These are phyloP conservation scores for Scheffersomyces spartinae DNA, from an alignment of 805 yeast species.

Conservation along the genomic window DNA sequence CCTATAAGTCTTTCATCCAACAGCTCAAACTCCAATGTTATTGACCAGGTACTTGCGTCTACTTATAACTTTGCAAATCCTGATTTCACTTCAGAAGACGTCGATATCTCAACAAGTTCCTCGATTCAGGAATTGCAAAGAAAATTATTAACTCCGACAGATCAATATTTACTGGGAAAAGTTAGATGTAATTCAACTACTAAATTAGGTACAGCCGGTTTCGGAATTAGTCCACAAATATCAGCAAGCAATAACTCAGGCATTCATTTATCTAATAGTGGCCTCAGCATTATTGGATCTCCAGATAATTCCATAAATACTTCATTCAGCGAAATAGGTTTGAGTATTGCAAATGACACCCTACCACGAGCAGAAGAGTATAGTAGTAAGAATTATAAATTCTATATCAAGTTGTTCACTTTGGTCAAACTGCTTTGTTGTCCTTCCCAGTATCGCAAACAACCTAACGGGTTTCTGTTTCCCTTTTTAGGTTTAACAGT, in stretches of 20 bases:
- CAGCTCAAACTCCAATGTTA: conserved; percentile 20
- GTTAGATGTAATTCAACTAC: neutral
- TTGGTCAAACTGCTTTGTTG: conserved; percentile 13
- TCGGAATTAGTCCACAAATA: neutral
- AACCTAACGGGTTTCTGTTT: conserved; percentile 11
- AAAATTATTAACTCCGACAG: conserved; percentile 22
- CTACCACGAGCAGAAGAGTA: too few species aligned
- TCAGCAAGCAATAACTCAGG: neutral
- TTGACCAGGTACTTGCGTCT: conserved; percentile 18
- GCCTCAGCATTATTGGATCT: neutral
- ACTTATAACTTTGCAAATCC: conserved; percentile 24
- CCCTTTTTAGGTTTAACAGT: conserved; percentile 14
- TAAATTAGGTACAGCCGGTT: neutral
- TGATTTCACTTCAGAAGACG: conserved; percentile 14
- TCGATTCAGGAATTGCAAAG: conserved; percentile 16
- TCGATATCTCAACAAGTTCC: conserved; percentile 6
- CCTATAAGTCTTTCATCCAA: conserved; percentile 20
- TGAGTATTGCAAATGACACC: too few species aligned
- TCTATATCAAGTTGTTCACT: conserved; percentile 10
- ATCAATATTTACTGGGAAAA: conserved; percentile 17
- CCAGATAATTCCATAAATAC: conserved; percentile 6
- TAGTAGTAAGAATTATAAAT: conserved; percentile 8
- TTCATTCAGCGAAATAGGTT: too few species aligned
- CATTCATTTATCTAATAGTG: neutral
- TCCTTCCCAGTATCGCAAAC: conserved; percentile 13